Evolutionary conservation across 106 monocot genomes (phyloP).

Genomic region (Posidonia australis): DNA sequence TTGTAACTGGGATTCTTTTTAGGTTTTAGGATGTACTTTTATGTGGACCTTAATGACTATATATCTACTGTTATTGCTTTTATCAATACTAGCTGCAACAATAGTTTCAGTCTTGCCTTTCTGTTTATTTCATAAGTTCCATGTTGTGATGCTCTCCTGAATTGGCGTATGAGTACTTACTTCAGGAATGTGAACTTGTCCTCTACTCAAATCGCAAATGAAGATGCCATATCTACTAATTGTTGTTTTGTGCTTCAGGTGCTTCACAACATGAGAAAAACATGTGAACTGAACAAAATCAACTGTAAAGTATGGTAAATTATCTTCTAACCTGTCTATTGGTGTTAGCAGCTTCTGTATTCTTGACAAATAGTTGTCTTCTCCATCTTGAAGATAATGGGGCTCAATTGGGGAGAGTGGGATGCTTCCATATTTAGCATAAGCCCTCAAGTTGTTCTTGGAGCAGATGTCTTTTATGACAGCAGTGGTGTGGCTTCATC

Average conservation of each 20-base stretch:
- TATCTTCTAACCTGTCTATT: not conserved
- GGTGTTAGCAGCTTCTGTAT: not conserved
- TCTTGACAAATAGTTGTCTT: not conserved
- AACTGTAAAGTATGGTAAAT: slow-evolving; percentile 44
- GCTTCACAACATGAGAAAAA: slow-evolving; percentile 68
- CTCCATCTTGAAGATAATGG: slow-evolving; percentile 43
- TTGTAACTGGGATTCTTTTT: too few species aligned
- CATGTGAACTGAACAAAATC: slow-evolving; percentile 60
- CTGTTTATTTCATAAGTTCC: too few species aligned
- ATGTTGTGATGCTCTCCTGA: too few species aligned
- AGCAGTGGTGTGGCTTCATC: slow-evolving; percentile 32
- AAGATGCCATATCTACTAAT: not conserved
- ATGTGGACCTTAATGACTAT: too few species aligned
- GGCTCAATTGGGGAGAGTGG: slow-evolving; percentile 94
- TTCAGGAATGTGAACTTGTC: too few species aligned
- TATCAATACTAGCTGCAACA: too few species aligned
- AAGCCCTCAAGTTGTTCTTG: slow-evolving; percentile 70
- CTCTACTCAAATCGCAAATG: too few species aligned
- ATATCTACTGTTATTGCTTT: too few species aligned
- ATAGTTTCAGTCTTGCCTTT: too few species aligned
- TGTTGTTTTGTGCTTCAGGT: slow-evolving; percentile 36
- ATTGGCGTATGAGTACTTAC: too few species aligned
- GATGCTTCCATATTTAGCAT: slow-evolving; percentile 58
- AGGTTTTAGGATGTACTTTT: too few species aligned
- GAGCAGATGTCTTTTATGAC: slow-evolving; percentile 91